These are phyloP conservation scores for Xylaria sp. DNA, from an alignment of 2,329 filamentous ascomycete genomes.

Conservation along the genomic window DNA sequence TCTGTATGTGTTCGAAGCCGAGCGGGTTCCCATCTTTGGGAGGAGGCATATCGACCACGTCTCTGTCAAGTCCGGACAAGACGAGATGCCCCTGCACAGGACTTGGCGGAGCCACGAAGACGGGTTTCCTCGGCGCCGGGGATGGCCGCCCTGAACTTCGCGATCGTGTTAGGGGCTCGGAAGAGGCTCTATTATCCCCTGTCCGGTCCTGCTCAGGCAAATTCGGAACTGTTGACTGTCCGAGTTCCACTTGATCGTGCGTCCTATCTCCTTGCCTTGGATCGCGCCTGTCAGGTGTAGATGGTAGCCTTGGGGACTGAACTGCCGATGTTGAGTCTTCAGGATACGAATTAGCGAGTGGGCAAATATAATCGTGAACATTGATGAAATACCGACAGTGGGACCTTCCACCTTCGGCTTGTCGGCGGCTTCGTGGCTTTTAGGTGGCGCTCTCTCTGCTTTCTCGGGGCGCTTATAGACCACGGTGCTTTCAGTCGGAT, in stretches of 20 bases:
- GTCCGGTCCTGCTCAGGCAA: constrained; percentile 18
- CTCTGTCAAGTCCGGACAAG: background rate
- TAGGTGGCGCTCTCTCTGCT: background rate
- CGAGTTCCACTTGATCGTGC: constrained; percentile 35
- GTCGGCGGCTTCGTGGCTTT: background rate
- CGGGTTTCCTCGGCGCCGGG: background rate
- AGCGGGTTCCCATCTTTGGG: background rate
- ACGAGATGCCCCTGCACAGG: background rate
- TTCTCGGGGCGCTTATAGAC: background rate
- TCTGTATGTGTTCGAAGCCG: background rate
- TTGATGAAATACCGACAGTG: constrained; percentile 39
- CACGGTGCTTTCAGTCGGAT: background rate
- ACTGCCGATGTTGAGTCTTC: constrained; percentile 13
- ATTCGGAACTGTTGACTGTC: constrained; percentile 36
- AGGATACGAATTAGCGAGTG: constrained; percentile 18
- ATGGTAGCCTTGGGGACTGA: constrained; percentile 34
- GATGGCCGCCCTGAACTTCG: background rate
- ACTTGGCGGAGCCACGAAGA: background rate
- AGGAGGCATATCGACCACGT: background rate
- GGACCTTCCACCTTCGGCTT: background rate
- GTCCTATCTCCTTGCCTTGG: constrained; percentile 19
- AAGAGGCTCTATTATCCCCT: background rate
- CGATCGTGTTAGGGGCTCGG: background rate
- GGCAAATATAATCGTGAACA: background rate
- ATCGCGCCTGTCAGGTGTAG: constrained; percentile 36